Conservation (phyloP, 75 land plant species). For the Adiantum capillusveneris region DNA sequence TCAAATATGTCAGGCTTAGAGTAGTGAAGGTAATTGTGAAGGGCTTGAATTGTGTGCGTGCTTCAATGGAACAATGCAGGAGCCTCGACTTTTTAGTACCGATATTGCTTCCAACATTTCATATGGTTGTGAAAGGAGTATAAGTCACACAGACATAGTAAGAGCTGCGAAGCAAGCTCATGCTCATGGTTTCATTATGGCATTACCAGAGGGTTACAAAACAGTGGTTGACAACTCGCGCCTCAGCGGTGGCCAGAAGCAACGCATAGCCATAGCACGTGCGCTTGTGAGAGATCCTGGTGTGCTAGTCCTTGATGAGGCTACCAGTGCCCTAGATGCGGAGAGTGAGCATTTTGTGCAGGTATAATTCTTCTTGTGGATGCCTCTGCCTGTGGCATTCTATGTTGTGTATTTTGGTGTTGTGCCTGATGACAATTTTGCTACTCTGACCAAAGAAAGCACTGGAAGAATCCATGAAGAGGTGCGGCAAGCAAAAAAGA, state of each 20-base stretch:
- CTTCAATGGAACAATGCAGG: conserved; percentile 30
- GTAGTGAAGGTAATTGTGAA: no score
- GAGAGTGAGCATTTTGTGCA: conserved; percentile 86
- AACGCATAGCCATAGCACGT: conserved; percentile 91
- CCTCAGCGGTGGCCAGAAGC: conserved; percentile 96
- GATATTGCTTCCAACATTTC: conserved; percentile 78
- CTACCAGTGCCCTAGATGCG: conserved; percentile 93
- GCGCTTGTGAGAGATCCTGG: conserved; percentile 82
- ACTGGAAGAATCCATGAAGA: conserved; percentile 30
- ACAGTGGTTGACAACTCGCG: conserved; percentile 78
- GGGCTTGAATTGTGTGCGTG: no score
- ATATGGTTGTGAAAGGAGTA: conserved; percentile 60
- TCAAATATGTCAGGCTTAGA: no score
- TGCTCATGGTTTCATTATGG: conserved; percentile 80
- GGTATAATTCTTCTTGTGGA: conserved; percentile 36
- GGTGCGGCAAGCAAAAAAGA: conserved; percentile 23
- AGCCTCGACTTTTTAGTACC: conserved; percentile 81
- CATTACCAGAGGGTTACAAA: conserved; percentile 69
- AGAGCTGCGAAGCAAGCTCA: conserved; percentile 83
- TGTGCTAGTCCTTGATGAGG: conserved; percentile 87
- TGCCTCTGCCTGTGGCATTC: no score
- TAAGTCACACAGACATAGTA: conserved; percentile 57
- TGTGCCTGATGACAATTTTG: not conserved
- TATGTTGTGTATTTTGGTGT: no score
- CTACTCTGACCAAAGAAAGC: conserved; percentile 22